These are phyloP conservation scores for Aspergillus leporis DNA, from an alignment of 495 filamentous ascomycete genomes.

Conservation along the genomic window DNA sequence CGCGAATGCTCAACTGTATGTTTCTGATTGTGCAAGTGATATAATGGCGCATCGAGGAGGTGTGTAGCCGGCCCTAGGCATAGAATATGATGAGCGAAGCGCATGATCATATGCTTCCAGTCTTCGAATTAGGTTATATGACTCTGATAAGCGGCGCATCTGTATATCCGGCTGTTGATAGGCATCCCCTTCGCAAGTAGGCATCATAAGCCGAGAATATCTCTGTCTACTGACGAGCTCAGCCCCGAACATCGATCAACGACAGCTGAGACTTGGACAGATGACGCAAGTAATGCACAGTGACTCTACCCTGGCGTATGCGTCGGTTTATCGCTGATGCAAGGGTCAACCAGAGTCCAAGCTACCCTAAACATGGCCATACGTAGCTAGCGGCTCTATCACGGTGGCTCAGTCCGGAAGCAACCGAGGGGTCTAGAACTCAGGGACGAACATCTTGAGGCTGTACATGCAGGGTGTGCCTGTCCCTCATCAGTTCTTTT, in stretches of 20 bases:
- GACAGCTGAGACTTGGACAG: neutral
- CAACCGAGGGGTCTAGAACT: slow-evolving; percentile 1
- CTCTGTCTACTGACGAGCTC: neutral
- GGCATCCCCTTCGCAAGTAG: neutral
- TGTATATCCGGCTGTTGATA: neutral
- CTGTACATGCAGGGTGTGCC: neutral
- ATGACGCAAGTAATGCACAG: neutral
- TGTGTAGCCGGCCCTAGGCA: no score
- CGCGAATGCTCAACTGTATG: no score
- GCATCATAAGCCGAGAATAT: neutral
- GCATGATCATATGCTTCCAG: no score
- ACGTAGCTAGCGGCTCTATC: neutral
- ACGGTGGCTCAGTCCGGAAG: neutral
- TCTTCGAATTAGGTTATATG: no score
- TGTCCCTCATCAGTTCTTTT: neutral
- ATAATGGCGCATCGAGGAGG: no score
- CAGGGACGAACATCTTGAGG: neutral
- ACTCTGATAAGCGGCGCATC: neutral
- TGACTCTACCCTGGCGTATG: neutral
- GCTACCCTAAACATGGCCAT: neutral
- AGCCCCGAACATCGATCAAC: neutral
- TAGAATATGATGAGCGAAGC: no score
- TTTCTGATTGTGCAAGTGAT: no score
- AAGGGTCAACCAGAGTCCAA: neutral
- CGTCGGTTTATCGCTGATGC: neutral